Percentiles rank a stretch among this genome's conserved stretches.
Evolutionary conservation across 2,329 filamentous ascomycete species (phyloP).

Genomic region (Fusarium sp.): DNA sequence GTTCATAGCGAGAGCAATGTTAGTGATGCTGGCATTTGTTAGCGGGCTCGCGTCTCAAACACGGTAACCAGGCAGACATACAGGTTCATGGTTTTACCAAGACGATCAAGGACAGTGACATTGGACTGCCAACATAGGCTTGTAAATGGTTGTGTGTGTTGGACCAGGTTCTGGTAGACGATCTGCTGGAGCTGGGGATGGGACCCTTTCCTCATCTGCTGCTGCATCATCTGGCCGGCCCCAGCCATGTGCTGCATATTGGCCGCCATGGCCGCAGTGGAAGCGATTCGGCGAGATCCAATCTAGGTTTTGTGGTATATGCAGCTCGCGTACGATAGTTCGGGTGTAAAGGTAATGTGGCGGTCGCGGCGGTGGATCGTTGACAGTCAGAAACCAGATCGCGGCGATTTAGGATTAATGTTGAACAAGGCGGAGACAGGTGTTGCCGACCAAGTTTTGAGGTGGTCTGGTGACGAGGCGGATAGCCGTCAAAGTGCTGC

Average conservation of each 20-base stretch:
- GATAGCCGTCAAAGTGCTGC: conserved; percentile 37
- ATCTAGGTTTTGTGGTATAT: conserved; percentile 19
- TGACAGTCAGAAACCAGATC: background rate
- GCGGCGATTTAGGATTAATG: conserved; percentile 16
- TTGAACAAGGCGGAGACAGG: conserved; percentile 11
- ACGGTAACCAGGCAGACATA: conserved; percentile 42
- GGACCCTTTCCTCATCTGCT: conserved; percentile 50
- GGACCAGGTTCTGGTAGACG: conserved; percentile 52
- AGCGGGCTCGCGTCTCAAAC: background rate
- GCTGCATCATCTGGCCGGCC: conserved; percentile 56
- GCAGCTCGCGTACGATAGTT: conserved; percentile 10
- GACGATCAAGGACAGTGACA: conserved; percentile 51
- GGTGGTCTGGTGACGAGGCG: conserved; percentile 28
- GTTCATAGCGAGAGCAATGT: conserved; percentile 57
- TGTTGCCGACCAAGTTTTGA: background rate
- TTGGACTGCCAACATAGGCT: conserved; percentile 52
- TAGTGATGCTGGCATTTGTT: conserved; percentile 55
- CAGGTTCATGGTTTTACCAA: conserved; percentile 55
- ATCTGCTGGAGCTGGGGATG: conserved; percentile 48
- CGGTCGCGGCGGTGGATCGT: conserved; percentile 3
- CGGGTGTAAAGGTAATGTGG: background rate
- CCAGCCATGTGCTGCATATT: conserved; percentile 66
- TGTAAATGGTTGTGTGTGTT: conserved; percentile 46
- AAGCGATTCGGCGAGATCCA: conserved; percentile 35
- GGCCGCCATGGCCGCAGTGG: conserved; percentile 63